These are phyloP conservation scores for Boletellus ananiceps DNA, from an alignment of 768 basidiomycete genomes.

Conservation along the genomic window DNA sequence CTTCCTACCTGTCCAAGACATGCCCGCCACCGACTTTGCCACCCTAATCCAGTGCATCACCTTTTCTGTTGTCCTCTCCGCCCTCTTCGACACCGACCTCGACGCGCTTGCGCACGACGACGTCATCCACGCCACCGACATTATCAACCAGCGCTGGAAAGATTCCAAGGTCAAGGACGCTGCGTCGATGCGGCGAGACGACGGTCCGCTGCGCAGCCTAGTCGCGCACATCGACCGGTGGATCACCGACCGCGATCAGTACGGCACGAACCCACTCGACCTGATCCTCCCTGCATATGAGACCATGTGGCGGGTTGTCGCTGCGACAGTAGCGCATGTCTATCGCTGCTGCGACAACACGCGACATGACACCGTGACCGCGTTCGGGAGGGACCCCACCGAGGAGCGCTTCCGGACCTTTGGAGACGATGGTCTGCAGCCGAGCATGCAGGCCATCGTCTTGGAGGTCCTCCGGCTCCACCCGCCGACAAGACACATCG, in stretches of 20 bases:
- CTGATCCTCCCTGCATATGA: slow-evolving; percentile 59
- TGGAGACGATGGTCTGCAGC: slow-evolving; percentile 6
- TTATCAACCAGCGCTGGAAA: slow-evolving; percentile 35
- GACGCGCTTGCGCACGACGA: slow-evolving; percentile 31
- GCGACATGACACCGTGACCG: slow-evolving; percentile 22
- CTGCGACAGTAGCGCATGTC: slow-evolving; percentile 36
- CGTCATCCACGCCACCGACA: slow-evolving; percentile 34
- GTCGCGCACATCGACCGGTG: slow-evolving; percentile 32
- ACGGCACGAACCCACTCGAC: slow-evolving; percentile 39
- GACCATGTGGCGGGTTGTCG: slow-evolving; percentile 61
- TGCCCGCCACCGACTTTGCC: slow-evolving; percentile 27
- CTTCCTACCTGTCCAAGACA: slow-evolving; percentile 10
- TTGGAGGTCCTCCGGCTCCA: slow-evolving; percentile 29
- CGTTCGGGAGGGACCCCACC: slow-evolving; percentile 21
- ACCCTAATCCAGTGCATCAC: slow-evolving; percentile 41
- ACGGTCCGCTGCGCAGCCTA: slow-evolving; percentile 29
- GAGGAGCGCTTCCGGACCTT: slow-evolving; percentile 18
- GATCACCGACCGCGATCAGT: slow-evolving; percentile 28
- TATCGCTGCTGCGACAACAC: slow-evolving; percentile 24
- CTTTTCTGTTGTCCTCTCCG: slow-evolving; percentile 40
- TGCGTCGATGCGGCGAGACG: slow-evolving; percentile 11
- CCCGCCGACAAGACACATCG: slow-evolving; percentile 24
- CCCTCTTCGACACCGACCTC: slow-evolving; percentile 33
- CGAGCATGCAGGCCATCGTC: slow-evolving; percentile 24
- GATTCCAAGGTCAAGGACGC: slow-evolving; percentile 20